Evolutionary conservation across 2,329 filamentous ascomycete species (phyloP).

Genomic region (Neonectria ditissima): DNA sequence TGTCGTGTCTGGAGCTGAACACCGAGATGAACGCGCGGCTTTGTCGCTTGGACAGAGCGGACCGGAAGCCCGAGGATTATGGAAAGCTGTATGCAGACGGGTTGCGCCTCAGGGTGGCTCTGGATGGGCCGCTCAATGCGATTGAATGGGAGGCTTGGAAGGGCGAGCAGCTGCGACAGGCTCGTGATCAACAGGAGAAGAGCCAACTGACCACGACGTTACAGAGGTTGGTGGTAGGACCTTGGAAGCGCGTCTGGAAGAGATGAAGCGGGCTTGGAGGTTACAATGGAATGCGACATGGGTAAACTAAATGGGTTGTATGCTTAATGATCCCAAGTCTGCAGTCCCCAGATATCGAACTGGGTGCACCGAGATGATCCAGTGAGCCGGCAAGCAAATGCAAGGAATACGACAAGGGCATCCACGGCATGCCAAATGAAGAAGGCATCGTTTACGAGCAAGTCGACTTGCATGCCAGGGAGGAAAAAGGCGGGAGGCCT

Average conservation of each 20-base stretch:
- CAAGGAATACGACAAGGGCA: too few species aligned
- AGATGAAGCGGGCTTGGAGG: not conserved
- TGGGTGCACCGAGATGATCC: too few species aligned
- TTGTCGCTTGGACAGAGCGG: conserved; percentile 1
- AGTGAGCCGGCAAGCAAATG: too few species aligned
- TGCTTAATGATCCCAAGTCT: too few species aligned
- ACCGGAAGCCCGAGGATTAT: not conserved
- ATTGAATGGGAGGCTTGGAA: conserved; percentile 13
- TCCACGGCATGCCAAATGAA: too few species aligned
- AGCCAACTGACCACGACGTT: not conserved
- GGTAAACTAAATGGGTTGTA: too few species aligned
- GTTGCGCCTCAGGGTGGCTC: conserved; percentile 8
- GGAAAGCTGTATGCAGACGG: not conserved
- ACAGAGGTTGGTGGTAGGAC: not conserved
- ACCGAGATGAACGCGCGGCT: conserved; percentile 13
- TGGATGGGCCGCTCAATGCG: conserved; percentile 19
- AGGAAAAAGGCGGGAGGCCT: too few species aligned
- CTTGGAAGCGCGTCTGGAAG: not conserved
- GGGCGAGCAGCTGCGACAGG: not conserved
- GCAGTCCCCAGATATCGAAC: too few species aligned
- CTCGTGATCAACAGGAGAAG: not conserved
- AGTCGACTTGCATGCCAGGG: too few species aligned
- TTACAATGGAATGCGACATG: too few species aligned
- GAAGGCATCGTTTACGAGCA: too few species aligned
- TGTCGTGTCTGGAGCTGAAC: conserved; percentile 14